Evolutionary conservation across 148 eudicot species (phyloP).

Genomic region (Rhododendron griersonianum): DNA sequence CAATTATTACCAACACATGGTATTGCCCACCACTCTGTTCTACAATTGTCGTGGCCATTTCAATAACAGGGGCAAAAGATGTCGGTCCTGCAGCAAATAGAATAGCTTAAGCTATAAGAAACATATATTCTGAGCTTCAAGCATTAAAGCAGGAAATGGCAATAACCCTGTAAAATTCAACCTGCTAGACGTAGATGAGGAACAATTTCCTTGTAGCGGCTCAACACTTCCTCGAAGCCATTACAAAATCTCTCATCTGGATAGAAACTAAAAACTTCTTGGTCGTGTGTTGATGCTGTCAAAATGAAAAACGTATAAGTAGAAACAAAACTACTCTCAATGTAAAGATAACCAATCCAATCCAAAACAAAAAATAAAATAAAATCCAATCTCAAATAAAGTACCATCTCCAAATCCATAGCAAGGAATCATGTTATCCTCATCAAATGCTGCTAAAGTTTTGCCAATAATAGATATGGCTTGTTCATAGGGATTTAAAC

Average conservation of each 20-base stretch:
- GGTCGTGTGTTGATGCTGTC: slow-evolving; percentile 92
- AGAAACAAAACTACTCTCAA: slow-evolving; percentile 3
- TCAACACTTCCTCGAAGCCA: slow-evolving; percentile 91
- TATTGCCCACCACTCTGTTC: slow-evolving; percentile 95
- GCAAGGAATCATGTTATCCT: slow-evolving; percentile 94
- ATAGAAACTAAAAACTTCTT: slow-evolving; percentile 83
- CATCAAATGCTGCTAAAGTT: slow-evolving; percentile 85
- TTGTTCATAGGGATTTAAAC: slow-evolving; percentile 77
- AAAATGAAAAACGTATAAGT: slow-evolving; percentile 2
- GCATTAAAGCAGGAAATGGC: slow-evolving; percentile 6
- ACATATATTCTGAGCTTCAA: background rate
- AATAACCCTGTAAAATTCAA: slow-evolving; percentile 12
- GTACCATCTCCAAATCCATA: slow-evolving; percentile 99
- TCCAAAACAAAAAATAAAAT: background rate
- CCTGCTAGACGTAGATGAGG: slow-evolving; percentile 88
- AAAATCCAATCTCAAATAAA: background rate
- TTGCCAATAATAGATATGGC: slow-evolving; percentile 92
- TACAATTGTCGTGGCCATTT: slow-evolving; percentile 89
- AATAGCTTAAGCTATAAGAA: slow-evolving; percentile 9
- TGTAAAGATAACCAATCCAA: background rate
- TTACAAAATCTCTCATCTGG: slow-evolving; percentile 71
- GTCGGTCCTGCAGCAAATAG: slow-evolving; percentile 65
- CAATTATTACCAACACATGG: slow-evolving; percentile 85
- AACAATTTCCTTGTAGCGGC: slow-evolving; percentile 68
- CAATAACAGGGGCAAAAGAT: slow-evolving; percentile 91